Evolutionary conservation across 2,329 filamentous ascomycete species (phyloP).

Genomic region (Venturia carpophila): DNA sequence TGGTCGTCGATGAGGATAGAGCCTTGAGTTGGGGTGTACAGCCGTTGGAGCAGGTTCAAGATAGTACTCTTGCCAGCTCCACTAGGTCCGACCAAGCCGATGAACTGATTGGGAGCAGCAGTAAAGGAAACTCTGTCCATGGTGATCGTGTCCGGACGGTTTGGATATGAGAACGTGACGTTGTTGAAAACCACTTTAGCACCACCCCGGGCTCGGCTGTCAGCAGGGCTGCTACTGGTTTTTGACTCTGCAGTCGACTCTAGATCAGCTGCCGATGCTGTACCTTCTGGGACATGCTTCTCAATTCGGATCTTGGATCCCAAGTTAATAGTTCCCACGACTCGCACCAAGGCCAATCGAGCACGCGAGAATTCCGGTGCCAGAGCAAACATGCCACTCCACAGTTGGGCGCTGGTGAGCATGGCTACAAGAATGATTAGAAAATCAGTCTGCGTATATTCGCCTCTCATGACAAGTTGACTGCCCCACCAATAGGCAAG

Average conservation of each 20-base stretch:
- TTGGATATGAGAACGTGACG: constrained; percentile 37
- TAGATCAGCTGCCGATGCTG: constrained; percentile 56
- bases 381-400: constrained; percentile 66
- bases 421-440: constrained; percentile 66
- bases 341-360: constrained; percentile 44
- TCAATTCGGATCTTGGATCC: constrained; percentile 19
- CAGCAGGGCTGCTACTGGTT: constrained; percentile 33
- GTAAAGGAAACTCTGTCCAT: constrained; percentile 32
- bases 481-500: constrained; percentile 52
- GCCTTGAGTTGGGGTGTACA: constrained; percentile 33
- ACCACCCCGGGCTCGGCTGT: constrained; percentile 49
- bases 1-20: constrained; percentile 42
- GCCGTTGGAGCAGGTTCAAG: constrained; percentile 30
- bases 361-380: constrained; percentile 66
- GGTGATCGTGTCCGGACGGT: constrained; percentile 33
- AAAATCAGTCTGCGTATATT: constrained; percentile 59
- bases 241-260: constrained; percentile 37
- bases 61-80: constrained; percentile 39
- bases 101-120: constrained; percentile 33
- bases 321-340: constrained; percentile 32
- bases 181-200: constrained; percentile 39
- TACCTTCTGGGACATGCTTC: constrained; percentile 34
- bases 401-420: constrained; percentile 64
- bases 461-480: constrained; percentile 58
- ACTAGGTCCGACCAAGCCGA: constrained; percentile 37